These are phyloP conservation scores for Populus simonii DNA, from an alignment of 345 rosid genomes.

Conservation along the genomic window DNA sequence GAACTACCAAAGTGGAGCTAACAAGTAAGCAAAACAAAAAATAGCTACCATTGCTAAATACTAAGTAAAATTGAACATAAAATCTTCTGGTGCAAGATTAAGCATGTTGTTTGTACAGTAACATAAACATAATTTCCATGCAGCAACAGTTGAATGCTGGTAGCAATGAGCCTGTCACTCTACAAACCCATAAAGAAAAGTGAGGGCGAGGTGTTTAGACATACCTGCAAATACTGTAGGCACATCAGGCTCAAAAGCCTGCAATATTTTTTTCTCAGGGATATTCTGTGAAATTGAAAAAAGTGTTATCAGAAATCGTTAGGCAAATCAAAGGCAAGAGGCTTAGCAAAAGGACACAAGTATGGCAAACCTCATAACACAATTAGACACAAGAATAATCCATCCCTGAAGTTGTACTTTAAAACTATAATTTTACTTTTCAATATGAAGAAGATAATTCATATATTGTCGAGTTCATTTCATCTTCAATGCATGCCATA, in stretches of 20 bases:
- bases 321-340: slow-evolving; percentile 3
- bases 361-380: not conserved
- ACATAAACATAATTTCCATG: not conserved
- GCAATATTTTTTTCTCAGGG: slow-evolving; percentile 38
- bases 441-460: not conserved
- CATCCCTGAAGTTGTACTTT: not conserved
- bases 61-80: not conserved
- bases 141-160: not conserved
- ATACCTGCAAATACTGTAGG: slow-evolving; percentile 55
- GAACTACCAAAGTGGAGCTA: not conserved
- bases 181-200: not conserved
- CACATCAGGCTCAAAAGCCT: slow-evolving; percentile 54
- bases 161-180: not conserved
- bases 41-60: not conserved
- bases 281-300: slow-evolving; percentile 34
- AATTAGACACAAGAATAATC: not conserved
- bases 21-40: not conserved
- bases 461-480: no score
- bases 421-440: not conserved
- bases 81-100: not conserved
- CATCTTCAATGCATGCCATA: not conserved
- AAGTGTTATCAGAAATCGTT: slow-evolving; percentile 7
- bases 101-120: not conserved
- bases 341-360: not conserved
- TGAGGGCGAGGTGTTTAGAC: slow-evolving; percentile 15